These are phyloP conservation scores for Colletotrichum euphorbiae DNA, from an alignment of 2,329 filamentous ascomycete genomes.

Conservation along the genomic window DNA sequence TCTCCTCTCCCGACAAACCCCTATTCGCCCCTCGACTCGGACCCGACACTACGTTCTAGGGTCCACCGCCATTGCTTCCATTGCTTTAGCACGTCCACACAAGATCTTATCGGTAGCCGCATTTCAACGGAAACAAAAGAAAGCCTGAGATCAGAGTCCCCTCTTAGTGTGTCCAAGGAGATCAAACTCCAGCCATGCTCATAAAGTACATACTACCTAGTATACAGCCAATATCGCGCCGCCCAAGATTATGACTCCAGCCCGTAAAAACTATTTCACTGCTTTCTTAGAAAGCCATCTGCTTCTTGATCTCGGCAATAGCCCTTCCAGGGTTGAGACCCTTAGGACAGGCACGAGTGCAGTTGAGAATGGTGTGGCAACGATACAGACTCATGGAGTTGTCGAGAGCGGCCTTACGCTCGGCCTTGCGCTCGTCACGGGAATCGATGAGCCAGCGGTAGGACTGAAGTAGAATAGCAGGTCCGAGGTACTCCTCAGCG, in stretches of 20 bases:
- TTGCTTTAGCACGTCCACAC: conserved; percentile 13
- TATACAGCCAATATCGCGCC: conserved; percentile 40
- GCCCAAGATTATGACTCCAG: conserved; percentile 39
- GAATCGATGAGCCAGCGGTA: conserved; percentile 98
- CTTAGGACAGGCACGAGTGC: conserved; percentile 97
- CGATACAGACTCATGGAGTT: conserved; percentile 99
- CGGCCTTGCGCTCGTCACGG: conserved; percentile 87
- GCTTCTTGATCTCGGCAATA: conserved; percentile 99
- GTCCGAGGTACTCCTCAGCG: conserved; percentile 96
- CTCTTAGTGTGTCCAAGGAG: conserved; percentile 39
- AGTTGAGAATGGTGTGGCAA: conserved; percentile 99
- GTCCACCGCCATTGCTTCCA: not conserved
- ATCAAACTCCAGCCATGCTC: conserved; percentile 33
- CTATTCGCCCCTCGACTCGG: not conserved
- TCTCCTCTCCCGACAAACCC: not conserved
- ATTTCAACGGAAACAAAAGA: conserved; percentile 35
- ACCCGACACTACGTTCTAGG: conserved; percentile 3
- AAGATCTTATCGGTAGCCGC: conserved; percentile 24
- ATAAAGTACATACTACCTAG: conserved; percentile 38
- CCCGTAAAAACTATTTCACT: conserved; percentile 12
- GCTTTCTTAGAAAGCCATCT: conserved; percentile 73
- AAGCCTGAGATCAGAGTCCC: conserved; percentile 39
- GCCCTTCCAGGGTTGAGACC: conserved; percentile 95
- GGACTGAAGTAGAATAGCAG: conserved; percentile 94
- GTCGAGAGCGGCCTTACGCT: conserved; percentile 92